These are phyloP conservation scores for Friedmanniomyces simplex DNA, from an alignment of 495 filamentous ascomycete species.

Conservation along the genomic window DNA sequence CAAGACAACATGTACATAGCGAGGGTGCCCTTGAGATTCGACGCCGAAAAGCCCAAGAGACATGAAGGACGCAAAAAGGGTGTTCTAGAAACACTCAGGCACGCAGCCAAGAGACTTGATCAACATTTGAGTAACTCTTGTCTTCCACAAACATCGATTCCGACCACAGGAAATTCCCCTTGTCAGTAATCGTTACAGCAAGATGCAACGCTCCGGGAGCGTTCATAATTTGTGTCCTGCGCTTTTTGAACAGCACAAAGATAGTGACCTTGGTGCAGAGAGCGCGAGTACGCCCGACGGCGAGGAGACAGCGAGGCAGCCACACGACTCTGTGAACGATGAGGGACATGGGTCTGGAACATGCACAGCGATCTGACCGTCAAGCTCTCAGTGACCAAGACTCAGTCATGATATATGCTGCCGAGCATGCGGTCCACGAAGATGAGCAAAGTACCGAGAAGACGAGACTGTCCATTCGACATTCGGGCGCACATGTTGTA, in stretches of 20 bases:
- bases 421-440: not conserved
- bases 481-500: not conserved
- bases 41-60: not conserved
- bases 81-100: not conserved
- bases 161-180: not conserved
- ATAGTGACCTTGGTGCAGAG: not conserved
- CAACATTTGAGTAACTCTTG: conserved; percentile 1
- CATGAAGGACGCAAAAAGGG: not conserved
- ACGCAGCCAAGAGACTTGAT: not conserved
- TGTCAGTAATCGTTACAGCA: not conserved
- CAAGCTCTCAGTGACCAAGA: not conserved
- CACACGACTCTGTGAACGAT: not conserved
- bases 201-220: not conserved
- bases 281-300: not conserved
- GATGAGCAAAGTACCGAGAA: not conserved
- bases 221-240: not conserved
- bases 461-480: not conserved
- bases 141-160: conserved; percentile 1
- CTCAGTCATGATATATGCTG: not conserved
- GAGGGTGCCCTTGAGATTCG: not conserved
- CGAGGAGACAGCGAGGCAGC: not conserved
- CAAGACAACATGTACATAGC: not conserved
- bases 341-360: not conserved
- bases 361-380: not conserved
- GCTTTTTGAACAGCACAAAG: not conserved